phyloP scores from a whole-genome alignment of 176 grass and related monocot species.

The Urochloa ruziziensis region DNA sequence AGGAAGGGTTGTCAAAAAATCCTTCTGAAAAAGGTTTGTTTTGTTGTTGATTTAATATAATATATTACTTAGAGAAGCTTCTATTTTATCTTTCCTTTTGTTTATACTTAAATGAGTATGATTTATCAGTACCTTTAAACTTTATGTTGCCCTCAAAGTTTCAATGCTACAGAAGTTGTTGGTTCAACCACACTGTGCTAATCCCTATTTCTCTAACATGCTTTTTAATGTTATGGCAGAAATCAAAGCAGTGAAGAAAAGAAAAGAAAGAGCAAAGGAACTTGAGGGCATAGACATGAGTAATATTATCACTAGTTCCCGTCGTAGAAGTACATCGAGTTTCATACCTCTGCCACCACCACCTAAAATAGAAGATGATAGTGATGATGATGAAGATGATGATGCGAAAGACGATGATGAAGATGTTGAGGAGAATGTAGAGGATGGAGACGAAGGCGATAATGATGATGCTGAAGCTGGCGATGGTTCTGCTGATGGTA shows the following conservation, averaged over 20 bases:
- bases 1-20: conserved; percentile 87
- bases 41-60: conserved; percentile 18
- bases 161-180: neutral
- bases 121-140: neutral
- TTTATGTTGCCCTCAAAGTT: neutral
- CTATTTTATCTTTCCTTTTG: neutral
- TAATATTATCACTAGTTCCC: conserved; percentile 92
- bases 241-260: conserved; percentile 87
- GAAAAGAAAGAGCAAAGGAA: conserved; percentile 94
- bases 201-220: conserved; percentile 6
- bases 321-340: conserved; percentile 62
- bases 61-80: neutral
- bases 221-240: conserved; percentile 48
- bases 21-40: conserved; percentile 91
- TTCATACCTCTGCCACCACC: conserved; percentile 68
- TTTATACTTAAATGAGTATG: neutral
- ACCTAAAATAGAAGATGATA: conserved; percentile 57
- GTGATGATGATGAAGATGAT: conserved; percentile 48
- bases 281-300: conserved; percentile 95
- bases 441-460: conserved; percentile 40
- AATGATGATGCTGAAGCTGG: conserved; percentile 38
- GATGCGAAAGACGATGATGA: conserved; percentile 31
- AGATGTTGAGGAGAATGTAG: conserved; percentile 47
- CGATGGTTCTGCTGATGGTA: conserved; percentile 53
- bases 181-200: neutral